Evolutionary conservation across 495 filamentous ascomycete genomes (phyloP).

Genomic region (Hypoxylon lienhwacheense): DNA sequence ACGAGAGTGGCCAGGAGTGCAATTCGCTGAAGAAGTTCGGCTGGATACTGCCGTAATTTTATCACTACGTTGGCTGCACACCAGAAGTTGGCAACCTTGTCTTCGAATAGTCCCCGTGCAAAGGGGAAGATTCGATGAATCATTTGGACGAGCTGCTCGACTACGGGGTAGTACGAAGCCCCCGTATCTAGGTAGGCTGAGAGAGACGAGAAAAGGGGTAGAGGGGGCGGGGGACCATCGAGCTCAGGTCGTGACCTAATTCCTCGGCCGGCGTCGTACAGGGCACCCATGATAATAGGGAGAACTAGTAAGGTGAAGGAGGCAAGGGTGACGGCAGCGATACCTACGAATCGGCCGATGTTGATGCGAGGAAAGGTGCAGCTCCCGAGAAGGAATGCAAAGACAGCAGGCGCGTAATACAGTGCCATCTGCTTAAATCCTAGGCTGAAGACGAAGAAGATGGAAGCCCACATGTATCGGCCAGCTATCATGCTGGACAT

Average conservation of each 20-base stretch:
- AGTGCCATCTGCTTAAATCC: slow-evolving; percentile 99
- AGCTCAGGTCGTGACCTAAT: slow-evolving; percentile 53
- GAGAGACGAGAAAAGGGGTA: slow-evolving; percentile 60
- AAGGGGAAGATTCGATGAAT: slow-evolving; percentile 94
- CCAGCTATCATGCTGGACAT: slow-evolving; percentile 86
- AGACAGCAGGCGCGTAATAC: slow-evolving; percentile 91
- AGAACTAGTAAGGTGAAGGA: slow-evolving; percentile 75
- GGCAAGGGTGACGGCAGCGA: slow-evolving; percentile 69
- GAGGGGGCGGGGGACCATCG: slow-evolving; percentile 55
- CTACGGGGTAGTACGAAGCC: slow-evolving; percentile 66
- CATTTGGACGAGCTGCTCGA: slow-evolving; percentile 78
- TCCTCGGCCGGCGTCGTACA: slow-evolving; percentile 60
- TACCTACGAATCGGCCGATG: slow-evolving; percentile 67
- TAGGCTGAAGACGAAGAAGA: slow-evolving; percentile 92
- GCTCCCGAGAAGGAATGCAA: slow-evolving; percentile 84
- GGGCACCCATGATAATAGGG: slow-evolving; percentile 68
- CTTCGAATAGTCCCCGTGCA: slow-evolving; percentile 90
- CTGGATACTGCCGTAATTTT: slow-evolving; percentile 74
- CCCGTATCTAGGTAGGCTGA: slow-evolving; percentile 61
- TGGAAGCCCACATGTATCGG: slow-evolving; percentile 79
- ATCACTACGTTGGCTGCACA: slow-evolving; percentile 85
- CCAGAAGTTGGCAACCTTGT: slow-evolving; percentile 99
- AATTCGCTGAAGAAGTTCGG: slow-evolving; percentile 69
- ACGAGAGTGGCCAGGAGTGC: slow-evolving; percentile 74
- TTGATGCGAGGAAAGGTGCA: slow-evolving; percentile 77